These are phyloP conservation scores for Hypoxylon sp. DNA, from an alignment of 2,329 filamentous ascomycete genomes.

Conservation along the genomic window DNA sequence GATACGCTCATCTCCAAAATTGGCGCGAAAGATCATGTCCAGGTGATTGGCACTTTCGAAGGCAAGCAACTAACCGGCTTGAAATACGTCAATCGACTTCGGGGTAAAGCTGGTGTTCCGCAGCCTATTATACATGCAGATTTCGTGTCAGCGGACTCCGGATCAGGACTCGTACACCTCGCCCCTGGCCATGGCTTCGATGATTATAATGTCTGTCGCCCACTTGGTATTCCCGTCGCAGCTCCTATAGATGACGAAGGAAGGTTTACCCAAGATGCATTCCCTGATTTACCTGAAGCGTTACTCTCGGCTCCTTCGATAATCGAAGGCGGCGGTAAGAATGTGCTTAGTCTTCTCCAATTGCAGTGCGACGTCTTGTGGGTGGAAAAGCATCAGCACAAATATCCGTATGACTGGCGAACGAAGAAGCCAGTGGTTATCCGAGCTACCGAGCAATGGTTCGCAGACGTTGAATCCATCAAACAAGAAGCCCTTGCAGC, in stretches of 20 bases:
- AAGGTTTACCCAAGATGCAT: slow-evolving; percentile 83
- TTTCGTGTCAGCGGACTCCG: slow-evolving; percentile 92
- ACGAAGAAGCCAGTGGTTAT: slow-evolving; percentile 94
- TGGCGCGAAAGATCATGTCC: slow-evolving; percentile 58
- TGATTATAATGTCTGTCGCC: slow-evolving; percentile 87
- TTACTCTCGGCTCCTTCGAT: slow-evolving; percentile 80
- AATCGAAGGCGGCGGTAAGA: slow-evolving; percentile 76
- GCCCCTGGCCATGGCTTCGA: slow-evolving; percentile 97
- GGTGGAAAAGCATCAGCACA: slow-evolving; percentile 83
- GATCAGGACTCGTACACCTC: slow-evolving; percentile 93
- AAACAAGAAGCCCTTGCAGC: slow-evolving; percentile 80
- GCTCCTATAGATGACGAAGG: slow-evolving; percentile 89
- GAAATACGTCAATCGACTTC: slow-evolving; percentile 80
- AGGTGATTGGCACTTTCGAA: slow-evolving; percentile 69
- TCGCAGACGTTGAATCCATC: slow-evolving; percentile 89
- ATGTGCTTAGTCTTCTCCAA: slow-evolving; percentile 78
- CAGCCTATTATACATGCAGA: slow-evolving; percentile 86
- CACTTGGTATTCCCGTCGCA: slow-evolving; percentile 78
- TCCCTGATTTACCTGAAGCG: slow-evolving; percentile 75
- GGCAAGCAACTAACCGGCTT: slow-evolving; percentile 77
- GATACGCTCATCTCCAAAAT: slow-evolving; percentile 69
- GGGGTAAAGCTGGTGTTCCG: slow-evolving; percentile 66
- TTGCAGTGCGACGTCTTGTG: slow-evolving; percentile 72
- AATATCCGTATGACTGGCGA: slow-evolving; percentile 98
- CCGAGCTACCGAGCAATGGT: slow-evolving; percentile 96